These are phyloP conservation scores for Mortierella sp. DNA, from an alignment of 371 early-diverging fungal genomes.

Conservation along the genomic window DNA sequence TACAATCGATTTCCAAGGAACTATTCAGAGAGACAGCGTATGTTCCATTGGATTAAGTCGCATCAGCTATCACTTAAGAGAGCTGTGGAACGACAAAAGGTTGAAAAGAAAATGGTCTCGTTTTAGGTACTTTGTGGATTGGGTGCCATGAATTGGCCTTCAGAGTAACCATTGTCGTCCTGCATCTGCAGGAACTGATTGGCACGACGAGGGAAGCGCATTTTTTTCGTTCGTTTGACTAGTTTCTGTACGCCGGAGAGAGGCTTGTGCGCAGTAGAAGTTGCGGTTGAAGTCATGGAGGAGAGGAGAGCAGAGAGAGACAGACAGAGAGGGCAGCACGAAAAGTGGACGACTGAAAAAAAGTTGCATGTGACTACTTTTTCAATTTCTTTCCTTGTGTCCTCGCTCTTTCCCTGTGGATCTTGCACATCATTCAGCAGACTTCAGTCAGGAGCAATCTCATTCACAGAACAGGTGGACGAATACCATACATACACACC, in stretches of 20 bases:
- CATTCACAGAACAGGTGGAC: no score
- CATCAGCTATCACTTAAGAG: no score
- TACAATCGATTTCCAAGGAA: slow-evolving; percentile 75
- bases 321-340: background rate
- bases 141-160: slow-evolving; percentile 63
- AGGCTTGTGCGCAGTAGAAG: slow-evolving; percentile 25
- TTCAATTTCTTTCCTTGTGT: no score
- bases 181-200: slow-evolving; percentile 59
- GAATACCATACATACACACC: no score
- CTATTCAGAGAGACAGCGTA: slow-evolving; percentile 28
- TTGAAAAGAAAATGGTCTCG: background rate
- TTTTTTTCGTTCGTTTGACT: slow-evolving; percentile 52
- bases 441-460: no score
- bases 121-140: slow-evolving; percentile 13
- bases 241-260: slow-evolving; percentile 43
- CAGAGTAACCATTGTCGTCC: slow-evolving; percentile 64
- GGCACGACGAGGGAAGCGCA: slow-evolving; percentile 52
- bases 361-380: background rate
- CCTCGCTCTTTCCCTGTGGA: no score
- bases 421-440: no score
- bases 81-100: no score
- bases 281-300: slow-evolving; percentile 14
- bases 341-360: background rate
- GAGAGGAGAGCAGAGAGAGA: background rate
- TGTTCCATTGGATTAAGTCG: no score